Base-by-base conservation (phyloP, 2,329 filamentous ascomycete genomes). In the Cordyceps tenuipes region DNA sequence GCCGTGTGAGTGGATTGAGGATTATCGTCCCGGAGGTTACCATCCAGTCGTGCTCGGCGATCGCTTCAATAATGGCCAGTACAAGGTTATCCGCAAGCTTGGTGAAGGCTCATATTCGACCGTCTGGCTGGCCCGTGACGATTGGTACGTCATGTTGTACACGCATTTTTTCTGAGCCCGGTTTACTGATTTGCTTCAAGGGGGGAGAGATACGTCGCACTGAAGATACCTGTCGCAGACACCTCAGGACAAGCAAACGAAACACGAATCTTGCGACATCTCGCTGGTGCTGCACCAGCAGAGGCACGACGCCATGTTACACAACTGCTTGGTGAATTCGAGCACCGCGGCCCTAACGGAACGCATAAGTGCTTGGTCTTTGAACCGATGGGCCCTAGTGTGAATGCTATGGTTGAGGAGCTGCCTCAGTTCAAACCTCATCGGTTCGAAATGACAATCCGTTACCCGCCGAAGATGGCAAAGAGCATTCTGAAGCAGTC, bases 71-170 rank as follows among this genome's bases (percentile, higher is more conserved):
- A 10, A 36, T 36, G 34, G 34, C 3, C 34, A 36, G 12, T 36
- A 36, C 34, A 36, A 36, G 34, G 34, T 36, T 10, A 36, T 13
- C 6, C 12, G 34, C 34, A 12, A 36, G 64, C 67, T 79, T 39
- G 76, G 77, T 44, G 74, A 70, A 41, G 76, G 78, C 29, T 71
- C 72, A 3, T 77, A 67, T 63, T 77, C 75, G 3, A 80, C 77
- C 0, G 76, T 79, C 21, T 80, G 76, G 78, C 70, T 79, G 47
- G 76, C 72, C 26, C 65, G 56, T 43, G 72, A 75, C 63, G 43
- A 62, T 13, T 65, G 41, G 69, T 67, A 66, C 64, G 58, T 61
- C 26, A 43, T 34, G 13, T 12, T 59, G 44, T 57, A 3, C 59
- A 52, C 34, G 15, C 17, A 17, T 52, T 26, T 4, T 43, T 61